These are phyloP conservation scores for Galeopsis tetrahit DNA, from an alignment of 257 asterid species.

Conservation along the genomic window DNA sequence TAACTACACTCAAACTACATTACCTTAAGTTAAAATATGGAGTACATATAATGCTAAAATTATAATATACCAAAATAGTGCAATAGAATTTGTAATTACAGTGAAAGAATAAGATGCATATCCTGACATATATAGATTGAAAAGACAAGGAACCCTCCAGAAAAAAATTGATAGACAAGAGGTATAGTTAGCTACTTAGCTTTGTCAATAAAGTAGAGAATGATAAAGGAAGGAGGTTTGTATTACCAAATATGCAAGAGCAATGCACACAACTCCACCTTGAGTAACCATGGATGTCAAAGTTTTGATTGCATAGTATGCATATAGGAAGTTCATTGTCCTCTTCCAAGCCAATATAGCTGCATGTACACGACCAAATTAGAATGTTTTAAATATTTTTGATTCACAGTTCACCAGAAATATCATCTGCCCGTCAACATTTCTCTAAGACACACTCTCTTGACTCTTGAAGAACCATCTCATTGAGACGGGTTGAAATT, in stretches of 20 bases:
- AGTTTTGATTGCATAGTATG: slow-evolving; percentile 51
- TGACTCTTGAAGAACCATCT: background rate
- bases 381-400: background rate
- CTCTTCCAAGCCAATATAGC: slow-evolving; percentile 56
- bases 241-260: slow-evolving; percentile 59
- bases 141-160: background rate
- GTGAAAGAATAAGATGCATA: background rate
- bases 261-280: slow-evolving; percentile 52
- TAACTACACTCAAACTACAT: slow-evolving; percentile 1
- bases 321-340: slow-evolving; percentile 49
- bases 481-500: background rate
- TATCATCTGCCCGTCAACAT: background rate
- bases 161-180: background rate
- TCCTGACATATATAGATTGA: background rate
- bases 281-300: slow-evolving; percentile 59
- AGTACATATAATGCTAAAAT: background rate
- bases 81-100: background rate
- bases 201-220: background rate
- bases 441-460: background rate
- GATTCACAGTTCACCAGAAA: background rate
- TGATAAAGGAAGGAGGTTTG: background rate
- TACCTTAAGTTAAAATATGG: background rate
- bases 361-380: slow-evolving; percentile 30
- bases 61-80: background rate
- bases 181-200: background rate